A percentile compares a stretch with the other conserved stretches of the same genome.
phyloP scores from a whole-genome alignment of 352 stramenopile genomes.

The Stramenopiles sp. region DNA sequence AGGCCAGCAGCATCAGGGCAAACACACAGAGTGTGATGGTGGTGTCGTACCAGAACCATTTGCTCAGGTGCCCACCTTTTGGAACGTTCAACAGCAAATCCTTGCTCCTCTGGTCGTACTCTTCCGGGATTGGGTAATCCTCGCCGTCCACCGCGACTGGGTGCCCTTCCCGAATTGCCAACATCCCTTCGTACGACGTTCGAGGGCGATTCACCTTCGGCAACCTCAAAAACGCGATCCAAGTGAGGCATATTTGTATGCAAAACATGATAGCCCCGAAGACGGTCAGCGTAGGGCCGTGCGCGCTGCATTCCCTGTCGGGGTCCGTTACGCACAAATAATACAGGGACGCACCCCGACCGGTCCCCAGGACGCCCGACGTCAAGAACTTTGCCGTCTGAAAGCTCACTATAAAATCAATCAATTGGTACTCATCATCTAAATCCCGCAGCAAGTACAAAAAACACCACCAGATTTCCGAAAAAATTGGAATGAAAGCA shows the following conservation, averaged over 20 bases:
- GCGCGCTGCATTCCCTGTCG: no score
- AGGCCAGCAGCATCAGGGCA: conserved; percentile 38
- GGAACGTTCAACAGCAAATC: conserved; percentile 44
- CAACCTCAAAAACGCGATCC: conserved; percentile 52
- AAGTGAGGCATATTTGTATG: conserved; percentile 52
- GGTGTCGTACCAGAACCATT: conserved; percentile 56
- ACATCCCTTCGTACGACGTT: conserved; percentile 47
- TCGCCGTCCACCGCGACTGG: no score
- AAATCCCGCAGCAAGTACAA: conserved; percentile 69
- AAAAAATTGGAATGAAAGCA: conserved; percentile 51
- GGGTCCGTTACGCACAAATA: no score
- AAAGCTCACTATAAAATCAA: conserved; percentile 69
- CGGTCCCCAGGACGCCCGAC: conserved; percentile 44
- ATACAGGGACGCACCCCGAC: conserved; percentile 40
- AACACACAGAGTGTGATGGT: conserved; percentile 48
- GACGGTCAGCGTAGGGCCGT: conserved; percentile 36
- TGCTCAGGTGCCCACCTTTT: conserved; percentile 57
- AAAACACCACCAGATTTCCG: conserved; percentile 65
- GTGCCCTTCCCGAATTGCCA: no score
- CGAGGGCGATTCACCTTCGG: conserved; percentile 46
- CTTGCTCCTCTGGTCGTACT: no score
- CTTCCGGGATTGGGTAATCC: no score
- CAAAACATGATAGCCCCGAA: conserved; percentile 54
- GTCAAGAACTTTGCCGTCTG: conserved; percentile 67
- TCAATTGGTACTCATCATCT: conserved; percentile 69